Base-by-base conservation (phyloP, 2,329 filamentous ascomycete genomes). In the Colletotrichum salicis region DNA sequence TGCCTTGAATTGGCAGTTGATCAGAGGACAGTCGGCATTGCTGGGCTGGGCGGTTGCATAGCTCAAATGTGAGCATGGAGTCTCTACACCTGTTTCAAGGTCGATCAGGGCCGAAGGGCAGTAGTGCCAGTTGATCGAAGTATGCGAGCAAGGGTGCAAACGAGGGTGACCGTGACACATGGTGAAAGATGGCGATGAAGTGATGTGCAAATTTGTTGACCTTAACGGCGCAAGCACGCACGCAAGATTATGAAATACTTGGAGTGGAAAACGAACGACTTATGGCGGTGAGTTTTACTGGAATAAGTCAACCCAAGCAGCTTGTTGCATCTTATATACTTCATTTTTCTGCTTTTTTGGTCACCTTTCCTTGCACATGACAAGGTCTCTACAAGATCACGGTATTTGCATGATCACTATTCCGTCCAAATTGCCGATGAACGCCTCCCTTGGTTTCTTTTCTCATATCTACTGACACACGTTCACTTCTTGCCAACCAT, bases 151-250 rank as follows among this genome's bases (percentile, higher is more conserved):
- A 15, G 84, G 80, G 74, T 89, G 87, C 73, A 81, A 80, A 62
- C 86, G 84, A 67, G 87, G 87, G 73, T 88, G 86, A 63, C 86
- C 87, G 81, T 87, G 83, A 75, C 87, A 89, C 87, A 89, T 89
- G 29, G 76, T 80, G 77, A 54, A 11, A 3, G 22, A 6, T n/a
- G 48, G 6, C 11, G 8, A 10, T 7, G 24, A 11, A 5, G 33
- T 5, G 29, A 35, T 13, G 13, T 24, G 6, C 22, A 4, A 1
- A 22, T 15, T 22, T 8, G 22, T 27, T 37, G 4, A 10, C 6
- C n/a, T 19, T 27, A 10, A 8, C 15, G 13, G 12, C 1, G 19
- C 4, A 31, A 41, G 3, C 27, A 29, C 27, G 27, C 27, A 29
- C 27, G 27, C 27, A 29, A 2, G 27, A 19, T 13, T 8, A 29